Conservation (phyloP, 805 yeast genomes). For the Metschnikowia arizonensis region DNA sequence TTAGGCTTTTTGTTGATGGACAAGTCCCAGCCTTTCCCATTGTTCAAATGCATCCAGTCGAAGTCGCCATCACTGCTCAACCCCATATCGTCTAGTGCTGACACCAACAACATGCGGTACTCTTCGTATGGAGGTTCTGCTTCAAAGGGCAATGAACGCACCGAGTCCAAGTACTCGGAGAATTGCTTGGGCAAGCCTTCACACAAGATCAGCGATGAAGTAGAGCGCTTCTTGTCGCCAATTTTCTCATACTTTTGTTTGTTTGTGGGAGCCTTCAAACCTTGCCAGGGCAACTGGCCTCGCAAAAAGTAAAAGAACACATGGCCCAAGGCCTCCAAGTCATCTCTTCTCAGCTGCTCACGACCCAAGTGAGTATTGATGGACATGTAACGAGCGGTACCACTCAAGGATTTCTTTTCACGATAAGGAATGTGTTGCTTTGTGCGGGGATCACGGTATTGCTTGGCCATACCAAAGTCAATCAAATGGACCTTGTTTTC, state of each 20-base stretch:
- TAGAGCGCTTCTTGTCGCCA: slow-evolving; percentile 90
- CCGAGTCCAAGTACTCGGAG: slow-evolving; percentile 67
- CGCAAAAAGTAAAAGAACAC: slow-evolving; percentile 91
- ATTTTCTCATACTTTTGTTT: slow-evolving; percentile 96
- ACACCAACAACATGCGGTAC: slow-evolving; percentile 56
- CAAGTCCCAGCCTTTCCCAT: slow-evolving; percentile 81
- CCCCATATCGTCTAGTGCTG: slow-evolving; percentile 54
- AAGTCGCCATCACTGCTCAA: slow-evolving; percentile 63
- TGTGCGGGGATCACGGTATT: slow-evolving; percentile 74
- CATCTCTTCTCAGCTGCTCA: slow-evolving; percentile 96
- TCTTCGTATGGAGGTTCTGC: slow-evolving; percentile 77
- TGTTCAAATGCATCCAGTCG: slow-evolving; percentile 79
- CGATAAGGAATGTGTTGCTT: slow-evolving; percentile 85
- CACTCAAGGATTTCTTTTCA: slow-evolving; percentile 93
- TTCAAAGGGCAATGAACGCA: slow-evolving; percentile 66
- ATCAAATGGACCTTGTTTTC: slow-evolving; percentile 69
- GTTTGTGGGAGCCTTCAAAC: slow-evolving; percentile 92
- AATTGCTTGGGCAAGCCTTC: slow-evolving; percentile 71
- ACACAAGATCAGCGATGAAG: slow-evolving; percentile 80
- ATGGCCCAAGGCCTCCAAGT: slow-evolving; percentile 90
- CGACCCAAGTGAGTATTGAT: slow-evolving; percentile 95
- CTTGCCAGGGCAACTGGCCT: slow-evolving; percentile 98
- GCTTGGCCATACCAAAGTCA: slow-evolving; percentile 87
- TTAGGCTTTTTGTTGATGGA: slow-evolving; percentile 71
- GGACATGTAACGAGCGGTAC: slow-evolving; percentile 95